Conservation (phyloP, 2,329 filamentous ascomycete genomes). For the Zasmidium citrigriseum region DNA sequence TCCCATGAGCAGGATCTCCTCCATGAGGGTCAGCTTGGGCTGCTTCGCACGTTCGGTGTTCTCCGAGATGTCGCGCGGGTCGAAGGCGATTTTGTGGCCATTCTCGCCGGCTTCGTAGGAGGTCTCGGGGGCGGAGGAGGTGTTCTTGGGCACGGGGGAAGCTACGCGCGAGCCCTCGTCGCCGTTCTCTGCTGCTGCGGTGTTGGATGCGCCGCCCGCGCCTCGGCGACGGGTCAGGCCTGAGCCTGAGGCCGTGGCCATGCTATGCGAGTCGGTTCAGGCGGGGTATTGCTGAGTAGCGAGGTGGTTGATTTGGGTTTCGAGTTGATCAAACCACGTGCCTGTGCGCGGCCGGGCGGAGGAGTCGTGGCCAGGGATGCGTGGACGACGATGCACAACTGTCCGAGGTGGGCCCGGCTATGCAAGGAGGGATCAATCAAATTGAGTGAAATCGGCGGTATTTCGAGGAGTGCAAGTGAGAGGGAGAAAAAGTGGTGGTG, state of each 20-base stretch:
- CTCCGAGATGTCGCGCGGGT: conserved; percentile 96
- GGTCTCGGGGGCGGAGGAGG: conserved; percentile 65
- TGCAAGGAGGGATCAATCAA: neutral
- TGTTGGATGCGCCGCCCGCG: conserved; percentile 59
- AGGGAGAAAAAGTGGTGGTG: neutral
- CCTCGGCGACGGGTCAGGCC: conserved; percentile 71
- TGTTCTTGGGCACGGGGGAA: conserved; percentile 63
- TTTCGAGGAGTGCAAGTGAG: neutral
- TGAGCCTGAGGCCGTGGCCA: conserved; percentile 71
- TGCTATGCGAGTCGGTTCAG: conserved; percentile 33
- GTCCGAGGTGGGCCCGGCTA: neutral
- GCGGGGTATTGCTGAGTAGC: neutral
- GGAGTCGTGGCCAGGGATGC: conserved; percentile 5
- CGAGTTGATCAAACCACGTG: conserved; percentile 7
- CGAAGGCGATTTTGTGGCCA: conserved; percentile 97
- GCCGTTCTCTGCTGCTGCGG: conserved; percentile 60
- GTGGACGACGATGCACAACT: neutral
- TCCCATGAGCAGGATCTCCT: conserved; percentile 92
- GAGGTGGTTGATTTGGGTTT: conserved; percentile 6
- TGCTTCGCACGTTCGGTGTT: conserved; percentile 95
- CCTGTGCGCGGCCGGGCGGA: conserved; percentile 6
- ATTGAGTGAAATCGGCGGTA: neutral
- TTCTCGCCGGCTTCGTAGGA: conserved; percentile 86
- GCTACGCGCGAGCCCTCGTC: conserved; percentile 66
- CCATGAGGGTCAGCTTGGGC: conserved; percentile 97